A percentile compares a stretch with the other conserved stretches of the same genome.
phyloP scores from a whole-genome alignment of 2,329 filamentous ascomycete genomes.

The Monosporascus sp. region DNA sequence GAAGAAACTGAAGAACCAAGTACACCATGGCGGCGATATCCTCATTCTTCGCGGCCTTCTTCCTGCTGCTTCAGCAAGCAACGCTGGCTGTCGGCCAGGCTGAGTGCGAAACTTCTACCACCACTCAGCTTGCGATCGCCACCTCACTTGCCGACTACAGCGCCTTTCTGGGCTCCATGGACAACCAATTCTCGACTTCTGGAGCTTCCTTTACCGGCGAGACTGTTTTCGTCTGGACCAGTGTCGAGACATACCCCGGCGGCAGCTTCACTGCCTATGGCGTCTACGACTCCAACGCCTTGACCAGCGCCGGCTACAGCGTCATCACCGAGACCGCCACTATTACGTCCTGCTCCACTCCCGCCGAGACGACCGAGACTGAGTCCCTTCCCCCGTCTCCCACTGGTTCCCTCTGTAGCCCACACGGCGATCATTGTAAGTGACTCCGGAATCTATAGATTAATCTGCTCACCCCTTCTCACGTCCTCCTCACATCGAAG shows the following conservation, averaged over 20 bases:
- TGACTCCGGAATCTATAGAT: neutral
- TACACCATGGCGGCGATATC: neutral
- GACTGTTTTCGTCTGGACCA: constrained; percentile 13
- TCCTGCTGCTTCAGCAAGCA: neutral
- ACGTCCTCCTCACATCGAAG: neutral
- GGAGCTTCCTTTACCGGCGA: constrained; percentile 5
- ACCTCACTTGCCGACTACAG: constrained; percentile 13
- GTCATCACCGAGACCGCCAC: constrained; percentile 10
- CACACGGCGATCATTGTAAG: constrained; percentile 10
- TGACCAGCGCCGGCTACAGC: constrained; percentile 15
- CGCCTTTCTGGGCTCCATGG: constrained; percentile 14
- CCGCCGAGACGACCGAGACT: neutral
- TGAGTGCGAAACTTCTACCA: neutral
- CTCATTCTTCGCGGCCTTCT: neutral
- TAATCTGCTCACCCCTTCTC: neutral
- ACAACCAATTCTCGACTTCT: constrained; percentile 14
- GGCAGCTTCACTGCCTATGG: constrained; percentile 16
- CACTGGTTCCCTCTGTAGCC: constrained; percentile 6
- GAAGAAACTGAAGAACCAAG: neutral
- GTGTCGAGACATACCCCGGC: constrained; percentile 4
- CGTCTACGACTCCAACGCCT: constrained; percentile 14
- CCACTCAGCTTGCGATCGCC: constrained; percentile 3
- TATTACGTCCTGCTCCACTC: constrained; percentile 4
- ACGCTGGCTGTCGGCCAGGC: neutral
- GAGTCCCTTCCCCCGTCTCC: constrained; percentile 6